Evolutionary conservation across 2,329 filamentous ascomycete species (phyloP).

Genomic region (Colletotrichum costaricense): DNA sequence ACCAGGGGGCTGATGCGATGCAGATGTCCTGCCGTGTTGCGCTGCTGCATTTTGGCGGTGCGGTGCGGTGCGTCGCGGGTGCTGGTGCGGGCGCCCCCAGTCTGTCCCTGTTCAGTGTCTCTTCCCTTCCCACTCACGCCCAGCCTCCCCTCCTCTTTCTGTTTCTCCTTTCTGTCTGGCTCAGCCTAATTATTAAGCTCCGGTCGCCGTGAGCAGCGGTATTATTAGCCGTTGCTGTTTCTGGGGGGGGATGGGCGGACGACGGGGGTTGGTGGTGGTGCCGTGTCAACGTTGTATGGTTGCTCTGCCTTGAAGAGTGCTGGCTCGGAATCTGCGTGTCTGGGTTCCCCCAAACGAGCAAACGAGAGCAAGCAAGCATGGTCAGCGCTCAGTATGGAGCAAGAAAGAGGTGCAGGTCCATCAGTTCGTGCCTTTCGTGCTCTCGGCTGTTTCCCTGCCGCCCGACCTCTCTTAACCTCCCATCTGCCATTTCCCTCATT

Average conservation of each 20-base stretch:
- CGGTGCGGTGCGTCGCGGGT: constrained; percentile 22
- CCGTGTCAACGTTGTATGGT: constrained; percentile 13
- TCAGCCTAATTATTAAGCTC: constrained; percentile 17
- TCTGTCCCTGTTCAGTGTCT: background rate
- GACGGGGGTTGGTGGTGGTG: background rate
- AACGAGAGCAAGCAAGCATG: background rate
- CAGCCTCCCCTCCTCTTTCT: background rate
- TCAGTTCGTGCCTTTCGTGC: background rate
- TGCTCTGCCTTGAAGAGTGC: background rate
- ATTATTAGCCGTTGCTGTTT: constrained; percentile 7
- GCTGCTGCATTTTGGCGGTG: constrained; percentile 24
- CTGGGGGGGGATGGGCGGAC: background rate
- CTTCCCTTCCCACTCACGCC: background rate
- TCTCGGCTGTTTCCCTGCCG: constrained; percentile 26
- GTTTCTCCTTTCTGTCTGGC: background rate
- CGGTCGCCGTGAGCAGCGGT: constrained; percentile 13
- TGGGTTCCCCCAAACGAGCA: background rate
- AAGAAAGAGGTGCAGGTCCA: background rate
- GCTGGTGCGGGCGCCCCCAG: background rate
- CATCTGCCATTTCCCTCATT: constrained; percentile 1
- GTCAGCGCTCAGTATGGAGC: background rate
- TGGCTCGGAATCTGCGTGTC: constrained; percentile 29
- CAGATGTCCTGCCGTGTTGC: constrained; percentile 17
- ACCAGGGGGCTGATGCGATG: constrained; percentile 37
- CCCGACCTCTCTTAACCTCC: constrained; percentile 14